Evolutionary conservation across 495 filamentous ascomycete genomes (phyloP).

Genomic region (Penicillium paradoxum): DNA sequence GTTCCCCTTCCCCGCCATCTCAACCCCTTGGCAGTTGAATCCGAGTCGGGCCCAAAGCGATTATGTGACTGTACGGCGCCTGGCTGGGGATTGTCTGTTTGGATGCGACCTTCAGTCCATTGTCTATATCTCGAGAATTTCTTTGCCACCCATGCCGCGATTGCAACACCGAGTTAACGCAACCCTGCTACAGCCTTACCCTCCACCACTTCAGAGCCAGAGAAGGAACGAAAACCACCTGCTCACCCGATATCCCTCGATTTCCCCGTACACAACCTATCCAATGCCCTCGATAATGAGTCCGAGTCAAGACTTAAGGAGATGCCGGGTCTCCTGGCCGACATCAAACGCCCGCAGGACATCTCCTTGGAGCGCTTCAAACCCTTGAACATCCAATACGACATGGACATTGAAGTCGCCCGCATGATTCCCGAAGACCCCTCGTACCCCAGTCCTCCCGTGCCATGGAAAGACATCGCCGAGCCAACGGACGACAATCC

Average conservation of each 20-base stretch:
- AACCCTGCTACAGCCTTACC: conserved; percentile 25
- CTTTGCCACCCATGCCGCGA: neutral
- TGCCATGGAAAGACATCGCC: conserved; percentile 41
- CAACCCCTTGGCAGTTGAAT: neutral
- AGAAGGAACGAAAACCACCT: conserved; percentile 43
- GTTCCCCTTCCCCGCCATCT: neutral
- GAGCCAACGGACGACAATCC: conserved; percentile 18
- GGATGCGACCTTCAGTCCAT: neutral
- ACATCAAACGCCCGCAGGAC: conserved; percentile 50
- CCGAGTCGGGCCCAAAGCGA: neutral
- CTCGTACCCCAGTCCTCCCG: conserved; percentile 38
- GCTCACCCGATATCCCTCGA: conserved; percentile 44
- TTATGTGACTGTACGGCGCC: neutral
- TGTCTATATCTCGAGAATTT: neutral
- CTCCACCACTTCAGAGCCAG: conserved; percentile 33
- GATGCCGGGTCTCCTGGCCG: conserved; percentile 39
- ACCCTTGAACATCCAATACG: conserved; percentile 49
- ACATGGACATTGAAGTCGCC: conserved; percentile 37
- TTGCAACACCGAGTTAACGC: neutral
- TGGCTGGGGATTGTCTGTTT: neutral
- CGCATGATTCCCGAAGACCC: conserved; percentile 41
- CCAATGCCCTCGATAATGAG: conserved; percentile 20
- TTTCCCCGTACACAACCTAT: conserved; percentile 43
- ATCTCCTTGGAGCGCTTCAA: conserved; percentile 46
- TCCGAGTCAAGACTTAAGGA: conserved; percentile 27